Conservation (phyloP, 306 rosid species). For the Alnus glutinosa region DNA sequence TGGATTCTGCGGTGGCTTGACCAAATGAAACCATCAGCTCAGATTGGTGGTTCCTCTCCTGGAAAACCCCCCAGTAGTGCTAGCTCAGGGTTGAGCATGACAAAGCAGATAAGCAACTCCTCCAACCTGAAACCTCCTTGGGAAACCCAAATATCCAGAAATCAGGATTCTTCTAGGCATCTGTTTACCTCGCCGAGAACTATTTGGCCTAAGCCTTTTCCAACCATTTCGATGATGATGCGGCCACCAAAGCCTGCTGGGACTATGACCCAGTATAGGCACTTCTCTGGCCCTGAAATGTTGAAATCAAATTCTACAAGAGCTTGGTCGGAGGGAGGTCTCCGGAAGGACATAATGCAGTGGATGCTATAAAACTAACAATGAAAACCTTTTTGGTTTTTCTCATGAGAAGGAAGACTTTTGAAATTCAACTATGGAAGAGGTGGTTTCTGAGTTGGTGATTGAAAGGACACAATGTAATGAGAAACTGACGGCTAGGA, state of each 20-base stretch:
- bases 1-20: constrained; percentile 72
- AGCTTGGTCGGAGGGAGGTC: constrained; percentile 49
- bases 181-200: constrained; percentile 47
- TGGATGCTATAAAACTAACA: constrained; percentile 62
- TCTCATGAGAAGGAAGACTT: too few relatives aligned
- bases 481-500: constrained; percentile 7
- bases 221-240: constrained; percentile 61
- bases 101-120: constrained; percentile 39
- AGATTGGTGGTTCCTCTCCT: constrained; percentile 52
- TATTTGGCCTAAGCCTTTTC: constrained; percentile 44
- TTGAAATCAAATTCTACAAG: constrained; percentile 31
- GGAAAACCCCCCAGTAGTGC: constrained; percentile 21
- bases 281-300: constrained; percentile 38
- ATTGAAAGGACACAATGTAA: neutral
- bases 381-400: neutral
- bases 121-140: constrained; percentile 44
- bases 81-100: constrained; percentile 32
- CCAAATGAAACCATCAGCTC: constrained; percentile 80
- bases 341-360: constrained; percentile 70
- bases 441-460: neutral
- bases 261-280: constrained; percentile 53
- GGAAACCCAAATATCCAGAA: constrained; percentile 37
- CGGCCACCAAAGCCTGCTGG: constrained; percentile 57
- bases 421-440: neutral
- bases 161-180: constrained; percentile 57